phyloP scores from a whole-genome alignment of 1,139 yeast genomes.

The Wickerhamiella pararugosa region DNA sequence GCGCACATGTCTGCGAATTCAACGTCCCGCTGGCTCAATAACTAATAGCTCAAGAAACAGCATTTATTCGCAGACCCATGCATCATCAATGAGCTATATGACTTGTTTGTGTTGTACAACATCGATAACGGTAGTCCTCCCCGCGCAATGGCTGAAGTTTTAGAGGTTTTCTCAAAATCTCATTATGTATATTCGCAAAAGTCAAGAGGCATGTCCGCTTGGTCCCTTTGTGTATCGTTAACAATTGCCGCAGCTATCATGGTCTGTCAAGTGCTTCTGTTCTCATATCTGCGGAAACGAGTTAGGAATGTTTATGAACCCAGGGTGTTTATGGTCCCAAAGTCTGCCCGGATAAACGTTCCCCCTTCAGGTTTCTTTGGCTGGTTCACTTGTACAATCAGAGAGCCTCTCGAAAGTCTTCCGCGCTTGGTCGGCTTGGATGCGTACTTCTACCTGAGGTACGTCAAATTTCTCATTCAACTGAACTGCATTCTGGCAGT shows the following conservation, averaged over 20 bases:
- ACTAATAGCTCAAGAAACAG: too few relatives aligned
- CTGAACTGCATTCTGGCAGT: constrained; percentile 13
- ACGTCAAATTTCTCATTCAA: constrained; percentile 16
- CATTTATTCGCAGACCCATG: too few relatives aligned
- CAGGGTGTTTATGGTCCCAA: constrained; percentile 17
- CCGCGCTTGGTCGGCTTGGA: constrained; percentile 18
- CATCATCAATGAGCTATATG: too few relatives aligned
- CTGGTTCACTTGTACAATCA: constrained; percentile 17
- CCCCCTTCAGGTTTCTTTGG: constrained; percentile 14
- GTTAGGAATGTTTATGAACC: constrained; percentile 21
- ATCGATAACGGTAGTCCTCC: background rate
- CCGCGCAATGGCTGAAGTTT: constrained; percentile 1
- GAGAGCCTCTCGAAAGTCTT: constrained; percentile 12
- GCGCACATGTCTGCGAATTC: too few relatives aligned
- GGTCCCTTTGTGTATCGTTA: constrained; percentile 19
- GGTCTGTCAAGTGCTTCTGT: constrained; percentile 15
- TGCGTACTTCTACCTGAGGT: constrained; percentile 23
- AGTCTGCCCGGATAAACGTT: constrained; percentile 11
- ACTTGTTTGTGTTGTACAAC: too few relatives aligned
- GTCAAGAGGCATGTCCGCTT: constrained; percentile 17
- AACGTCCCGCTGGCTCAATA: too few relatives aligned
- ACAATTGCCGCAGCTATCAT: constrained; percentile 11
- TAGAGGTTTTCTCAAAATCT: constrained; percentile 9
- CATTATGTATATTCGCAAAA: constrained; percentile 4
- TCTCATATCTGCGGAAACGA: constrained; percentile 17